A percentile compares a stretch with the other conserved stretches of the same genome.
Conservation (phyloP, 2,329 filamentous ascomycete genomes). For the Xylariaceae sp. region DNA sequence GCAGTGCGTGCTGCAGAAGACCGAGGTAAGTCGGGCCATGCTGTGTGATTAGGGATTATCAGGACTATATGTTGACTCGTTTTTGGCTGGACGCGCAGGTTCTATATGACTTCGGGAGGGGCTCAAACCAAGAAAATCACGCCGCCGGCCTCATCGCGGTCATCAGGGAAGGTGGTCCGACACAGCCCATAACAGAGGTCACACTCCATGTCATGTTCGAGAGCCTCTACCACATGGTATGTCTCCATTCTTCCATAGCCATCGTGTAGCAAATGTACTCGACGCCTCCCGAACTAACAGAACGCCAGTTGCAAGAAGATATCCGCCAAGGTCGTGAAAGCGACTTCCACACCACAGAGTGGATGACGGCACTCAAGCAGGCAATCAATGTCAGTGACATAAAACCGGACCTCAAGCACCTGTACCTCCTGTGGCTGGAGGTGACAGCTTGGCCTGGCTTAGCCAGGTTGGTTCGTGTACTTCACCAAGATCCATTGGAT, state of each 20-base stretch:
- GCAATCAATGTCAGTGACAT: constrained; percentile 29
- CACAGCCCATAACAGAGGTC: constrained; percentile 34
- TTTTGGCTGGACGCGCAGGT: constrained; percentile 22
- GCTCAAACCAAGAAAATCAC: constrained; percentile 38
- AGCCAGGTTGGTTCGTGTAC: constrained; percentile 28
- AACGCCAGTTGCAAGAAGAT: constrained; percentile 37
- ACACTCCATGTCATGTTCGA: constrained; percentile 37
- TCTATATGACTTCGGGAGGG: constrained; percentile 36
- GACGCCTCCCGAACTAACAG: constrained; percentile 20
- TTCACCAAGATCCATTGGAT: constrained; percentile 31
- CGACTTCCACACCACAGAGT: constrained; percentile 32
- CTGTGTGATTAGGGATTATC: neutral
- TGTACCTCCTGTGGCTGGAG: constrained; percentile 37
- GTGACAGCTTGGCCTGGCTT: constrained; percentile 38
- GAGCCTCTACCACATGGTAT: constrained; percentile 38
- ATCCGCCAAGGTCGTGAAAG: constrained; percentile 36
- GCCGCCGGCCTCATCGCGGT: constrained; percentile 38
- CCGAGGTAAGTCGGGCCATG: constrained; percentile 29
- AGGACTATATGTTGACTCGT: neutral
- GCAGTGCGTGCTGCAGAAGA: constrained; percentile 37
- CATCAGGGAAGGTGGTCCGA: constrained; percentile 32
- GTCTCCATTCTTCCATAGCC: constrained; percentile 1
- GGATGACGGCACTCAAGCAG: constrained; percentile 31
- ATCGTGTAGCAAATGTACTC: neutral
- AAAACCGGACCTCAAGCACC: constrained; percentile 27